These are phyloP conservation scores for Penicillium crystallinum DNA, from an alignment of 495 filamentous ascomycete species.

Conservation along the genomic window DNA sequence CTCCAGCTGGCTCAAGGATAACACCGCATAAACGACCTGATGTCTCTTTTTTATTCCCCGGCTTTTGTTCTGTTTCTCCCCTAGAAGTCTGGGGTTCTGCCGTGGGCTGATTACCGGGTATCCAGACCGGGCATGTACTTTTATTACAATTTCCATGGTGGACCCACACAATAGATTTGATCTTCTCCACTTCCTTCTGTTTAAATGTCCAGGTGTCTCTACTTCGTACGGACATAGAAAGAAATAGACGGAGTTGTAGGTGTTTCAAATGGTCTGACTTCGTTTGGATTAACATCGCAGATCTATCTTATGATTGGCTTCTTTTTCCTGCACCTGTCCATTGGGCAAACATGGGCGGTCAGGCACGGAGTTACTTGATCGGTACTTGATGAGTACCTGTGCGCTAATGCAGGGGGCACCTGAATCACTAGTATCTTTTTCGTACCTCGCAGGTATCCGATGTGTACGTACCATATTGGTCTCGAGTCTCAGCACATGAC, in stretches of 20 bases:
- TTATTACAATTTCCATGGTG: slow-evolving; percentile 29
- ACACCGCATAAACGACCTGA: slow-evolving; percentile 50
- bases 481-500: slow-evolving; percentile 11
- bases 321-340: not conserved
- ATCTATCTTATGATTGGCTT: not conserved
- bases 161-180: slow-evolving; percentile 29
- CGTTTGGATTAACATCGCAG: not conserved
- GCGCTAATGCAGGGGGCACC: too few relatives aligned
- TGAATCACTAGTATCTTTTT: not conserved
- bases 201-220: not conserved
- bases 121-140: slow-evolving; percentile 38
- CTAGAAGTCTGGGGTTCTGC: slow-evolving; percentile 23
- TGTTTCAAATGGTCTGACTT: not conserved
- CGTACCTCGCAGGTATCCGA: not conserved
- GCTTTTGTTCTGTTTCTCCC: slow-evolving; percentile 19
- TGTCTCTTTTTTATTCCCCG: slow-evolving; percentile 13
- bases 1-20: slow-evolving; percentile 61
- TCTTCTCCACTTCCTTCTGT: slow-evolving; percentile 18
- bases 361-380: not conserved
- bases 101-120: slow-evolving; percentile 25
- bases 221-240: slow-evolving; percentile 2
- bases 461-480: slow-evolving; percentile 1
- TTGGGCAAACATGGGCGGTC: slow-evolving; percentile 10
- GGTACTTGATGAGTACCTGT: not conserved
- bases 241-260: not conserved